phyloP scores from a whole-genome alignment of 2,329 filamentous ascomycete species.

The Sporothrix inflata region DNA sequence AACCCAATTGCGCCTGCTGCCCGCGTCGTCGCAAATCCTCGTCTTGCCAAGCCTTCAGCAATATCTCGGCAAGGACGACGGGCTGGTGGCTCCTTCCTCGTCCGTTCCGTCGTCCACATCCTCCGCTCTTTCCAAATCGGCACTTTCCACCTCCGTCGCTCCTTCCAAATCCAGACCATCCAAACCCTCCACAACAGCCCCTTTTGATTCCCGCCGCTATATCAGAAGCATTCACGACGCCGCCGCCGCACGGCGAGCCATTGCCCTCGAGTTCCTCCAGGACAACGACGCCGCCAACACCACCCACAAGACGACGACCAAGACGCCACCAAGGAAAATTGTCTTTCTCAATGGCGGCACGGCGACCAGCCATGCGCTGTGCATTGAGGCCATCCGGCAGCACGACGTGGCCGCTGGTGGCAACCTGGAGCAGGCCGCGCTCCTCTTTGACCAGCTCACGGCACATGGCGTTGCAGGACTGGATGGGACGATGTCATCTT shows the following conservation, averaged over 20 bases:
- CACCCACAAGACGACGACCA: background rate
- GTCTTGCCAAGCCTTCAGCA: constrained; percentile 57
- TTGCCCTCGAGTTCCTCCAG: constrained; percentile 56
- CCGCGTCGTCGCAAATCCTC: constrained; percentile 60
- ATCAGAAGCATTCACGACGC: constrained; percentile 58
- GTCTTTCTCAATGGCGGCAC: constrained; percentile 66
- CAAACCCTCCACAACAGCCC: background rate
- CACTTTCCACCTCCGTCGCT: constrained; percentile 9
- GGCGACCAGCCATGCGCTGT: constrained; percentile 56
- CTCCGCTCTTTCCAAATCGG: constrained; percentile 5
- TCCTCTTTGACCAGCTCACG: constrained; percentile 55
- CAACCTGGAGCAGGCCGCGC: constrained; percentile 53
- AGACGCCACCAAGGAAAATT: constrained; percentile 47
- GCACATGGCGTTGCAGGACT: constrained; percentile 53
- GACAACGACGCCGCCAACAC: constrained; percentile 27
- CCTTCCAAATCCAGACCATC: background rate
- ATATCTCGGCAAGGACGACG: constrained; percentile 46
- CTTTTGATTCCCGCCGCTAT: constrained; percentile 42
- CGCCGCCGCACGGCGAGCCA: constrained; percentile 50
- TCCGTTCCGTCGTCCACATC: constrained; percentile 8
- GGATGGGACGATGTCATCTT: background rate
- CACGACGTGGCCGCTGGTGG: constrained; percentile 51
- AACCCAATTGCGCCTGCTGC: constrained; percentile 63
- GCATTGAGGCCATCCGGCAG: constrained; percentile 58
- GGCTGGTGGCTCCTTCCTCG: constrained; percentile 36